These are phyloP conservation scores for Penicillium crustosum DNA, from an alignment of 2,329 filamentous ascomycete species.

Conservation along the genomic window DNA sequence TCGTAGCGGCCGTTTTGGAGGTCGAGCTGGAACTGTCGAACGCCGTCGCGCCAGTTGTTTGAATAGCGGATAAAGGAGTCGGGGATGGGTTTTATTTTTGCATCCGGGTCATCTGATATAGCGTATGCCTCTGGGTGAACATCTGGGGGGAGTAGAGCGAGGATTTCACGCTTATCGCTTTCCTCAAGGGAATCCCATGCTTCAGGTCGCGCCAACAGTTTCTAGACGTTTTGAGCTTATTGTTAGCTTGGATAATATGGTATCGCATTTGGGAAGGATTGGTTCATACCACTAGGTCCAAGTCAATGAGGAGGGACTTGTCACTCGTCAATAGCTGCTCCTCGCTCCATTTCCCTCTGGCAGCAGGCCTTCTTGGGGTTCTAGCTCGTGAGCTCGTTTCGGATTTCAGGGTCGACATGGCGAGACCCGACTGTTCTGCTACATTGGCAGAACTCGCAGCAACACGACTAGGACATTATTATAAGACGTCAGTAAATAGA, in stretches of 20 bases:
- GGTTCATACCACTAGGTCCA: slow-evolving; percentile 41
- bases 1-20: slow-evolving; percentile 56
- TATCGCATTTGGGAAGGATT: not conserved
- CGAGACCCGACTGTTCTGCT: slow-evolving; percentile 22
- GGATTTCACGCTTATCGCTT: slow-evolving; percentile 43
- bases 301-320: slow-evolving; percentile 37
- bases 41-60: slow-evolving; percentile 52
- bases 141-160: slow-evolving; percentile 43
- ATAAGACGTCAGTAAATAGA: not conserved
- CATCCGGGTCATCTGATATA: slow-evolving; percentile 28
- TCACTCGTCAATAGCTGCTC: slow-evolving; percentile 40
- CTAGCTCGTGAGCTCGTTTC: slow-evolving; percentile 28
- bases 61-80: slow-evolving; percentile 46
- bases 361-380: slow-evolving; percentile 32
- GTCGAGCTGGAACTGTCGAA: slow-evolving; percentile 58
- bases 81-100: slow-evolving; percentile 41
- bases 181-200: slow-evolving; percentile 46
- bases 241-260: not conserved
- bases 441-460: slow-evolving; percentile 27
- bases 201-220: slow-evolving; percentile 40
- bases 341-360: slow-evolving; percentile 42
- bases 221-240: slow-evolving; percentile 25
- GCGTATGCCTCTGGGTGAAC: slow-evolving; percentile 38
- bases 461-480: slow-evolving; percentile 26
- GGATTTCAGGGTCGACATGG: slow-evolving; percentile 29